Conservation (phyloP, 2,329 filamentous ascomycete species). For the Ophiostoma quercus region DNA sequence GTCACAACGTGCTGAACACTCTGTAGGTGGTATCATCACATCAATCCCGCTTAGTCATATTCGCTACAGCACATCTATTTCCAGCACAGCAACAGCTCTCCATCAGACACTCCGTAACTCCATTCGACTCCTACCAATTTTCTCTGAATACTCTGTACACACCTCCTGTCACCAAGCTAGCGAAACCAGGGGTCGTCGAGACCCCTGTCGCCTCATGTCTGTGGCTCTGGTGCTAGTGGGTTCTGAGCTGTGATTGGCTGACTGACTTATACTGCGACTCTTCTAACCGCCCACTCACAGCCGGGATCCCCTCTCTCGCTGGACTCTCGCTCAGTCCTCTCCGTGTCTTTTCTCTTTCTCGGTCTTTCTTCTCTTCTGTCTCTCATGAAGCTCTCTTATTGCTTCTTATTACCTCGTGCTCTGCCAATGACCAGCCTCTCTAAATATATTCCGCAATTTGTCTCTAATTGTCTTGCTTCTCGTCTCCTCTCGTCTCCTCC, state of each 20-base stretch:
- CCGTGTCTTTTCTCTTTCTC: not conserved
- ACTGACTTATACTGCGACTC: constrained; percentile 3
- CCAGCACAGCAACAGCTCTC: constrained; percentile 4
- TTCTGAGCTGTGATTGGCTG: constrained; percentile 8
- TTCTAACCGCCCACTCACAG: constrained; percentile 8
- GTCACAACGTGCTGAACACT: no score
- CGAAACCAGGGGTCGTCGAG: constrained; percentile 9
- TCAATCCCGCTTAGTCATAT: not conserved
- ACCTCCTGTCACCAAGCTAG: not conserved
- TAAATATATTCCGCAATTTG: not conserved
- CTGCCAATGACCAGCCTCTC: not conserved
- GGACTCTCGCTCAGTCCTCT: constrained; percentile 18
- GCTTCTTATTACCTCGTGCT: not conserved
- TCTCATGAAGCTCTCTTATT: not conserved
- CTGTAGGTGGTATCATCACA: not conserved
- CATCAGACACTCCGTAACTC: not conserved
- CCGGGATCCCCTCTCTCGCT: constrained; percentile 15
- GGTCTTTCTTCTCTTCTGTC: not conserved
- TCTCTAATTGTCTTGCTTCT: not conserved
- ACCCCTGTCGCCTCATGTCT: constrained; percentile 13
- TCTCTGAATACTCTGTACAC: no score
- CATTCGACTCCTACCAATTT: not conserved
- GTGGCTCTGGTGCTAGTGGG: not conserved
- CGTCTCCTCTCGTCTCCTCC: not conserved
- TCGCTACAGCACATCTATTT: not conserved